A percentile compares a stretch with the other conserved stretches of the same genome.
Conservation (phyloP, 495 filamentous ascomycete genomes). For the Lophiostoma macrostomum region DNA sequence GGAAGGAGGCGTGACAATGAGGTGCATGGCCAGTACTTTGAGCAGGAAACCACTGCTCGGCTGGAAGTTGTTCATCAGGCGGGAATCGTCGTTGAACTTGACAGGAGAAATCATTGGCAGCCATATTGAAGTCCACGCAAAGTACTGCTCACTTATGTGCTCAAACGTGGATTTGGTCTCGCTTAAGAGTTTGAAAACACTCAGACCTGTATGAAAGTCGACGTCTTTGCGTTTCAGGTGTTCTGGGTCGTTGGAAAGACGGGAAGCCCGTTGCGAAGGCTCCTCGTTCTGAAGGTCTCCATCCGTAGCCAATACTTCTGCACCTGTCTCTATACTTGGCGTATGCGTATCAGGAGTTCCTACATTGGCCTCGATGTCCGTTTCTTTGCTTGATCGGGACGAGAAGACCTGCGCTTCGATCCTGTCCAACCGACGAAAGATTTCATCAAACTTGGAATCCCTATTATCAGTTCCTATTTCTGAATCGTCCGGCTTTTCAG, state of each 20-base stretch:
- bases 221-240: no score
- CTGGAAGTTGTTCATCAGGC: background rate
- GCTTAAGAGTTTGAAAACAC: background rate
- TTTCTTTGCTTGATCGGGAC: background rate
- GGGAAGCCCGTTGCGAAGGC: no score
- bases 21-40: conserved; percentile 9
- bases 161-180: background rate
- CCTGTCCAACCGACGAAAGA: conserved; percentile 15
- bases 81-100: background rate
- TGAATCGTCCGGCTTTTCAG: background rate
- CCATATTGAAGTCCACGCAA: conserved; percentile 6
- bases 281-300: no score
- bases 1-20: background rate
- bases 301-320: no score
- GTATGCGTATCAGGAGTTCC: no score
- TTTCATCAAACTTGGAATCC: conserved; percentile 8
- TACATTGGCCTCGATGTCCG: no score
- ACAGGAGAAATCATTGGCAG: conserved; percentile 4
- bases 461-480: background rate
- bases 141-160: conserved; percentile 3
- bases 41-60: background rate
- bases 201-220: background rate
- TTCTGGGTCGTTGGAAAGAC: no score
- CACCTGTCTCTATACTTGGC: no score
- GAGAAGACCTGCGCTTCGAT: conserved; percentile 6